phyloP scores from a whole-genome alignment of 345 rosid species.

The Eucalyptus melliodora region DNA sequence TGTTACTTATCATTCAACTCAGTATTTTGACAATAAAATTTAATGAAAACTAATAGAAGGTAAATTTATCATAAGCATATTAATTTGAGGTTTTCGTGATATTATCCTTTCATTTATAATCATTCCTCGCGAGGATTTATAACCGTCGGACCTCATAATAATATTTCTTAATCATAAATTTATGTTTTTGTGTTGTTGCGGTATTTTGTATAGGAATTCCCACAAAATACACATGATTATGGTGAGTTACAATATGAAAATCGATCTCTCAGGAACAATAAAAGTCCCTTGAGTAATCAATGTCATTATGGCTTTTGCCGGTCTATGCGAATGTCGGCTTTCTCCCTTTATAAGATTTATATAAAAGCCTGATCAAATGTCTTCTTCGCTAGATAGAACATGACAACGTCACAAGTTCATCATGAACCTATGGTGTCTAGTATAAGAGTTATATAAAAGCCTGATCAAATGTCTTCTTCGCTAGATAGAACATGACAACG shows the following conservation, averaged over 20 bases:
- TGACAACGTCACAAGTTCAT: background rate
- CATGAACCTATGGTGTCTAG: background rate
- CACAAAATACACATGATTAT: background rate
- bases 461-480: background rate
- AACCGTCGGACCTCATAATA: background rate
- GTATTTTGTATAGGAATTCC: background rate
- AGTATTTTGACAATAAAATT: too few species aligned
- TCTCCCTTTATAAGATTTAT: background rate
- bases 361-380: background rate
- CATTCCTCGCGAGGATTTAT: background rate
- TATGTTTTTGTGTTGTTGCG: background rate
- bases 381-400: background rate
- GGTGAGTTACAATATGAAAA: background rate
- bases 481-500: background rate
- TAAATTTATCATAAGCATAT: too few species aligned
- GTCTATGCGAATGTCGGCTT: background rate
- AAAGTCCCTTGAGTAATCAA: background rate
- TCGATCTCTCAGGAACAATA: background rate
- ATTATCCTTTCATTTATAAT: background rate
- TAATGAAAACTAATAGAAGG: accelerated
- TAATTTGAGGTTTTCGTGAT: too few species aligned
- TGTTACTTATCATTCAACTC: too few species aligned
- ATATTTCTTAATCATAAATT: background rate
- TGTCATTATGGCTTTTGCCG: background rate
- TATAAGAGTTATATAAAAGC: background rate